A percentile compares a stretch with the other conserved stretches of the same genome.
Evolutionary conservation across 1,284 basidiomycete species (phyloP).

Genomic region (Naganishia sp.): DNA sequence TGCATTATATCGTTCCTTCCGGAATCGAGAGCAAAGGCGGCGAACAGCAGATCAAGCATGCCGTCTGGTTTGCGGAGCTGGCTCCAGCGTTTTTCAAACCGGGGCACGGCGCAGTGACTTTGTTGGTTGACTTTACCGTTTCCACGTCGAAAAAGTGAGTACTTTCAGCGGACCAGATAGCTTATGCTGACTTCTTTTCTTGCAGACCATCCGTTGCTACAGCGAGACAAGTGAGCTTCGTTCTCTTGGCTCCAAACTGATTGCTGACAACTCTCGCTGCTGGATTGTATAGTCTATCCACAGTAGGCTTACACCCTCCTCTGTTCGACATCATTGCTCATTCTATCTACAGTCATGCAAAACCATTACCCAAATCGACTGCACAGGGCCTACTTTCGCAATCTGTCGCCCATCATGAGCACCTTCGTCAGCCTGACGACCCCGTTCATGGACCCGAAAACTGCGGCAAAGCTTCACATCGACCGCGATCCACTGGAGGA

Average conservation of each 20-base stretch:
- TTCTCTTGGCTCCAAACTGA: not conserved
- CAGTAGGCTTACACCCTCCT: not conserved
- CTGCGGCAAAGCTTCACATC: conserved; percentile 22
- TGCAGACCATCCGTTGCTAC: conserved; percentile 15
- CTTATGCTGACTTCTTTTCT: not conserved
- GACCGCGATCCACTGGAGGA: conserved; percentile 23
- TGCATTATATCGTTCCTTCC: conserved; percentile 26
- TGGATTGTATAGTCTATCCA: too few relatives aligned
- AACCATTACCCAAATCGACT: conserved; percentile 32
- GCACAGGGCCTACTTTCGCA: conserved; percentile 30
- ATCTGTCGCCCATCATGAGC: conserved; percentile 27
- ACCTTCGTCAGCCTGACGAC: conserved; percentile 27
- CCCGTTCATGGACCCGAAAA: conserved; percentile 32
- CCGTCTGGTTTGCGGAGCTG: conserved; percentile 31
- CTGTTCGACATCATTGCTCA: not conserved
- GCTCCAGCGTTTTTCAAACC: conserved; percentile 18
- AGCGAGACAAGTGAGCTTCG: conserved; percentile 10
- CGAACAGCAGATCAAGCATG: conserved; percentile 30
- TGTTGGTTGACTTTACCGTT: conserved; percentile 25
- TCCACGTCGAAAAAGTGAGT: conserved; percentile 14
- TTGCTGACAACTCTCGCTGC: not conserved
- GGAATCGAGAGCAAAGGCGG: conserved; percentile 18
- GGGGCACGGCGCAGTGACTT: conserved; percentile 15
- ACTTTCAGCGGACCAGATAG: too few relatives aligned
- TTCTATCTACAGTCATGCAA: conserved; percentile 26